A percentile compares a stretch with the other conserved stretches of the same genome.
These are phyloP conservation scores for Cladorrhinum sp. DNA, from an alignment of 2,329 filamentous ascomycete genomes.

Conservation along the genomic window DNA sequence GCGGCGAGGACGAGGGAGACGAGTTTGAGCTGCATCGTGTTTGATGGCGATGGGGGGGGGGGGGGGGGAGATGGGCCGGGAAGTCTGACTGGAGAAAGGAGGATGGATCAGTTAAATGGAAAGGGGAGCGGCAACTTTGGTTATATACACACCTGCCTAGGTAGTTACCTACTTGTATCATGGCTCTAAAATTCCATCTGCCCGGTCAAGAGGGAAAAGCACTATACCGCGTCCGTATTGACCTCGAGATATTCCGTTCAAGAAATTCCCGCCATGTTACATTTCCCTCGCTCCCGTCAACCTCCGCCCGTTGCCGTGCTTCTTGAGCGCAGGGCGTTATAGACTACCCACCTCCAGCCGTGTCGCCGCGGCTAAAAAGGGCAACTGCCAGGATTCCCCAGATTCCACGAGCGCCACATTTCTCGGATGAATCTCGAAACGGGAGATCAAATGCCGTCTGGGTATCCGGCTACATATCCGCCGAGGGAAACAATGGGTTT, in stretches of 20 bases:
- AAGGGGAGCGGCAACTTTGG: too few relatives aligned
- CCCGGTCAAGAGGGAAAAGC: neutral
- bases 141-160: too few relatives aligned
- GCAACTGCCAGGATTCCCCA: neutral
- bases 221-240: neutral
- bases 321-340: neutral
- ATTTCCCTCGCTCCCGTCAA: neutral
- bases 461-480: neutral
- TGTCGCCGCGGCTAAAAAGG: constrained; percentile 3
- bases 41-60: neutral
- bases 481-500: neutral
- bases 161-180: too few relatives aligned
- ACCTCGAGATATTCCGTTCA: neutral
- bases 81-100: neutral
- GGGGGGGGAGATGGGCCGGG: neutral
- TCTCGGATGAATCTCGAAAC: constrained; percentile 4
- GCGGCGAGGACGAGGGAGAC: constrained; percentile 16
- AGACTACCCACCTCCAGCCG: neutral
- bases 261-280: neutral
- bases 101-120: too few relatives aligned
- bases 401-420: neutral
- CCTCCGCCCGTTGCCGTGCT: neutral
- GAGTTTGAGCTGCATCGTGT: constrained; percentile 3
- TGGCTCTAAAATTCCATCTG: neutral
- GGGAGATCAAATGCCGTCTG: neutral